Evolutionary conservation across 257 asterid genomes (phyloP), one percentile per base, ranked within the genome.

Genomic region (Petunia axillaris): DNA sequence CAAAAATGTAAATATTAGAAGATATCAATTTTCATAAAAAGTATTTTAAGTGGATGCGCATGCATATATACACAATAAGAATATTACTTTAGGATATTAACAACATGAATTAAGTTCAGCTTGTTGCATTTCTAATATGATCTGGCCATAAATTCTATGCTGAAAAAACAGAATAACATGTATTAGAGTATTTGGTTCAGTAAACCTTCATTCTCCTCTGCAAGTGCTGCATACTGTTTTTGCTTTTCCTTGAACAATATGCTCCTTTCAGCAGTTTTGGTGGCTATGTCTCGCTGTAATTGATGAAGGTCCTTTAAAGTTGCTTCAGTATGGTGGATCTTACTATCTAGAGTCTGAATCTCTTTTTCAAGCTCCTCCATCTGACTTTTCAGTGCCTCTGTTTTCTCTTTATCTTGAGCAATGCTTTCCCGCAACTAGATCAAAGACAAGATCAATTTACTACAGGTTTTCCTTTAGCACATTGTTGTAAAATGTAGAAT

Each of bases 241-340:
- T 91, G 86, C 78, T 82, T 81, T 84, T 90, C 97, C 87, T 91
- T 93, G 79, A 81, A 84, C 88, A 91, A 88, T 79, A 97, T 92
- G 87, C 88, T 94, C 86, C 99, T 89, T 90, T 96, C 97, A 83
- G 97, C 99, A 11, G 94, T 84, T 87, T 89, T 92, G 80, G 91
- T 82, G 63, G 94, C 88, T 85, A 92, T 86, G 85, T 89, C 90
- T 82, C 85, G 89, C 86, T 90, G 88, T 82, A 94, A 81, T 77
- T 87, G 88, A 59, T 83, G 84, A 62, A 94, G 81, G 80, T 94
- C 94, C 90, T 96, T 91, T 94, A 90, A 74, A 40, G 83, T 85
- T 15, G 82, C 83, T 86, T 94, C 98, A 83, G 89, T 89, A 79
- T 89, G 91, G 82, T 84, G 90, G 71, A 94, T 92, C 87, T 94